phyloP scores from a whole-genome alignment of 2,329 filamentous ascomycete genomes.

The Zymoseptoria crescenta region DNA sequence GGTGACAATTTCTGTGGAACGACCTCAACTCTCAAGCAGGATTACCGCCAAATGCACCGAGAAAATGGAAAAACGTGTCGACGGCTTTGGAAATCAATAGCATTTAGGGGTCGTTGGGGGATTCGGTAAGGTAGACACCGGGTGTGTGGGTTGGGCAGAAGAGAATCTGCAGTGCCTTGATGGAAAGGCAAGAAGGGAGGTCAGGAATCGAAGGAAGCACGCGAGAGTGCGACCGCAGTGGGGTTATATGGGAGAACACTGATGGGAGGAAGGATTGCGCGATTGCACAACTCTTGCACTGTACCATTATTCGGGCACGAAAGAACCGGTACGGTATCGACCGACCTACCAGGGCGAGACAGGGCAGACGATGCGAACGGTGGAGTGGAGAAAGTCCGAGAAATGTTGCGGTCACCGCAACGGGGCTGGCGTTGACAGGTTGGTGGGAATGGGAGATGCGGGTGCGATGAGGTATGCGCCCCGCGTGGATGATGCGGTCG shows the following conservation, averaged over 20 bases:
- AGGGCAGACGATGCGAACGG: not conserved
- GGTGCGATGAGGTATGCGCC: not conserved
- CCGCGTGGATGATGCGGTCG: not conserved
- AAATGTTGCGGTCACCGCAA: not conserved
- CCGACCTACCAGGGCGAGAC: not conserved
- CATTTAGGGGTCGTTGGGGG: conserved; percentile 1
- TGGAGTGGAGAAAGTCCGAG: not conserved
- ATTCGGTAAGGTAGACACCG: not conserved
- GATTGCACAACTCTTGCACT: not conserved
- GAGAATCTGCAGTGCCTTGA: not conserved
- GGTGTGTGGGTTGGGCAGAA: not conserved
- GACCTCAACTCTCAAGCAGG: conserved; percentile 3
- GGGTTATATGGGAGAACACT: not conserved
- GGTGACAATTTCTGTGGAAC: not conserved
- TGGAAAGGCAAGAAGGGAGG: not conserved
- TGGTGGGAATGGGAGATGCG: not conserved
- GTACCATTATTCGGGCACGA: not conserved
- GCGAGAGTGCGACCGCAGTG: not conserved
- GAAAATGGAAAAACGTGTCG: conserved; percentile 10
- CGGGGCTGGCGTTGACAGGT: not conserved
- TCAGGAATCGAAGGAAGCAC: not conserved
- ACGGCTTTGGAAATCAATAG: conserved; percentile 8
- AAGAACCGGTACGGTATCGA: not conserved
- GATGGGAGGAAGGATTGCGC: not conserved
- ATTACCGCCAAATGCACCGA: conserved; percentile 7